Evolutionary conservation across 1,139 yeast species (phyloP).

Genomic region (Taphrina confusa): DNA sequence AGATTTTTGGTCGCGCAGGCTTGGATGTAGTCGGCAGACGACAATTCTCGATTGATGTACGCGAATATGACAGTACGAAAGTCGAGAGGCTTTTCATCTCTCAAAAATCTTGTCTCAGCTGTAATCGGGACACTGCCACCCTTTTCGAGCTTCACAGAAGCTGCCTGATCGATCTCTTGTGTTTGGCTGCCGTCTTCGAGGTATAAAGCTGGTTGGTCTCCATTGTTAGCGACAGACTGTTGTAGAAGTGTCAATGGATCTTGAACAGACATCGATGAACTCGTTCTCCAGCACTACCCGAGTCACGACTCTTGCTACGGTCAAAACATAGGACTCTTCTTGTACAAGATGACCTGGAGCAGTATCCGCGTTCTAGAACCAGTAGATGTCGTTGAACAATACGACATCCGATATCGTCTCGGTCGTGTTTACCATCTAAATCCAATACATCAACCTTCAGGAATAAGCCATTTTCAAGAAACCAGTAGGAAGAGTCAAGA

Average conservation of each 20-base stretch:
- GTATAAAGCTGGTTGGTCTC: not conserved
- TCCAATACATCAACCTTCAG: no score
- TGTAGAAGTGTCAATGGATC: constrained; percentile 9
- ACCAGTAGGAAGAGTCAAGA: no score
- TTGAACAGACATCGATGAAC: constrained; percentile 1
- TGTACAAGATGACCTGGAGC: no score
- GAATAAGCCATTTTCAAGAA: no score
- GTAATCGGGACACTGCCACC: not conserved
- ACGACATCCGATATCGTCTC: no score
- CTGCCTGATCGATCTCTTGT: not conserved
- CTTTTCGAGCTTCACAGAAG: not conserved
- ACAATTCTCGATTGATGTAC: constrained; percentile 73
- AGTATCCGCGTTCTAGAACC: no score
- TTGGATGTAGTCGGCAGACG: constrained; percentile 78
- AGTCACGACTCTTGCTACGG: no score
- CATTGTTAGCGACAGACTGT: not conserved
- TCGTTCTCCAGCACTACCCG: no score
- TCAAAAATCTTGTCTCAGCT: constrained; percentile 18
- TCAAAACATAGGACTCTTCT: no score
- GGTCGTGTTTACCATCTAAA: no score
- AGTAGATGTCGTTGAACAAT: no score
- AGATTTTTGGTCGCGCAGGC: constrained; percentile 67
- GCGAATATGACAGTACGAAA: constrained; percentile 71
- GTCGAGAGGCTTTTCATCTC: constrained; percentile 47
- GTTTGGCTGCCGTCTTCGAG: not conserved